phyloP scores from a whole-genome alignment of 306 rosid genomes.

The Begonia peltatifolia region DNA sequence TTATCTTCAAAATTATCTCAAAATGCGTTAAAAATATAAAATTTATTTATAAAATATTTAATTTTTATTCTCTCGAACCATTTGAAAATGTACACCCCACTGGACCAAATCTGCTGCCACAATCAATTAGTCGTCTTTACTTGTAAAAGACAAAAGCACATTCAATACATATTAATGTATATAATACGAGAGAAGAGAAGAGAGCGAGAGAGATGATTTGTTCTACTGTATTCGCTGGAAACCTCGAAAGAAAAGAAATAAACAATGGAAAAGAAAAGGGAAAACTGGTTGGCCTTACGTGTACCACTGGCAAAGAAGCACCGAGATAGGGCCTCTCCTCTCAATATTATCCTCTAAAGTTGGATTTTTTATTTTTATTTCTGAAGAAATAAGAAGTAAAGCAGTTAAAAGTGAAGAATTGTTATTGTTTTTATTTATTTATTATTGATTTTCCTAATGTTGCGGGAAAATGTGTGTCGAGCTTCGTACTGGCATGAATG shows the following conservation, averaged over 20 bases:
- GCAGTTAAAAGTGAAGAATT: not conserved
- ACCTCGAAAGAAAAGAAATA: not conserved
- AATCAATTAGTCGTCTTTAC: too few relatives aligned
- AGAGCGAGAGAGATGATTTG: too few relatives aligned
- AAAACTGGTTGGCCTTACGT: conserved; percentile 19
- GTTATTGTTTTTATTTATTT: not conserved
- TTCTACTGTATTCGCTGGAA: not conserved
- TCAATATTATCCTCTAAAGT: not conserved
- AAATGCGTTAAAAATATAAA: too few relatives aligned
- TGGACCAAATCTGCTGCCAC: too few relatives aligned
- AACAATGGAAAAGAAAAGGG: conserved; percentile 9
- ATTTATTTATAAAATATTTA: too few relatives aligned
- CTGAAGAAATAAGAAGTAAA: not conserved
- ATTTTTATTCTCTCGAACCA: too few relatives aligned
- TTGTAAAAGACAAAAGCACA: too few relatives aligned
- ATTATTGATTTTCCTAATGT: not conserved
- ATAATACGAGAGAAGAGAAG: too few relatives aligned
- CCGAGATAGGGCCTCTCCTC: conserved; percentile 18
- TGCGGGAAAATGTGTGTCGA: not conserved
- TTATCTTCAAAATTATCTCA: too few relatives aligned
- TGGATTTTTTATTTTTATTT: too few relatives aligned
- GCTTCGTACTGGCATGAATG: not conserved
- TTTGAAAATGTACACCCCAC: too few relatives aligned
- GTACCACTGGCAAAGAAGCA: conserved; percentile 26
- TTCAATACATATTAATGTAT: too few relatives aligned